Conservation (phyloP, 805 yeast species). For the Zygosaccharomyces siamensis region DNA sequence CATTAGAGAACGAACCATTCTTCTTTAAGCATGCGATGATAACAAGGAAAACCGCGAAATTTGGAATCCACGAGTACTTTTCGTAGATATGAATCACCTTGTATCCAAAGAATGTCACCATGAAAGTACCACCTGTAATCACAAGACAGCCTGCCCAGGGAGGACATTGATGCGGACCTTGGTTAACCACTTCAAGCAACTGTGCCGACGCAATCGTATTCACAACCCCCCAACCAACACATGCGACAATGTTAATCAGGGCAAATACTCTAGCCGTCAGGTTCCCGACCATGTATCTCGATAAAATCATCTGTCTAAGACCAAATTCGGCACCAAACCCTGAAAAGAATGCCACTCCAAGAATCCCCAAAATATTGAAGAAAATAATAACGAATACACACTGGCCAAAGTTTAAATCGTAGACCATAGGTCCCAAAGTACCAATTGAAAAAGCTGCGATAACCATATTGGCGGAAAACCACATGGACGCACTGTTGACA, state of each 20-base stretch:
- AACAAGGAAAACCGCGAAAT: slow-evolving; percentile 62
- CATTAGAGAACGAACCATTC: slow-evolving; percentile 58
- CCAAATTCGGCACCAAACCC: slow-evolving; percentile 82
- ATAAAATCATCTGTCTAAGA: slow-evolving; percentile 78
- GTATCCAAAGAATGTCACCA: slow-evolving; percentile 81
- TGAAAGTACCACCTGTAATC: slow-evolving; percentile 60
- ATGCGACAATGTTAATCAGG: slow-evolving; percentile 69
- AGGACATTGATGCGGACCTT: slow-evolving; percentile 50
- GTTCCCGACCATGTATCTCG: slow-evolving; percentile 75
- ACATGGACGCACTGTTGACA: slow-evolving; percentile 74
- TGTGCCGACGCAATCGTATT: slow-evolving; percentile 88
- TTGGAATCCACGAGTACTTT: slow-evolving; percentile 86
- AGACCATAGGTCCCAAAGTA: slow-evolving; percentile 58
- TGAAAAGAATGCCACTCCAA: slow-evolving; percentile 78
- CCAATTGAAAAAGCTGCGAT: slow-evolving; percentile 81
- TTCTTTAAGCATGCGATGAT: slow-evolving; percentile 71
- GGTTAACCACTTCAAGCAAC: slow-evolving; percentile 68
- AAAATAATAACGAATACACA: slow-evolving; percentile 61
- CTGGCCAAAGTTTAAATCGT: slow-evolving; percentile 69
- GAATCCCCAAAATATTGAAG: slow-evolving; percentile 66
- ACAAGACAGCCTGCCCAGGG: slow-evolving; percentile 88
- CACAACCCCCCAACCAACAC: slow-evolving; percentile 94
- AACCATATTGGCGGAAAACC: slow-evolving; percentile 87
- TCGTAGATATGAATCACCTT: slow-evolving; percentile 74
- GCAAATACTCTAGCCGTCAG: slow-evolving; percentile 71